Base-by-base conservation (phyloP, 1,139 yeast genomes). In the Kurtzmaniella quercitrusa region DNA sequence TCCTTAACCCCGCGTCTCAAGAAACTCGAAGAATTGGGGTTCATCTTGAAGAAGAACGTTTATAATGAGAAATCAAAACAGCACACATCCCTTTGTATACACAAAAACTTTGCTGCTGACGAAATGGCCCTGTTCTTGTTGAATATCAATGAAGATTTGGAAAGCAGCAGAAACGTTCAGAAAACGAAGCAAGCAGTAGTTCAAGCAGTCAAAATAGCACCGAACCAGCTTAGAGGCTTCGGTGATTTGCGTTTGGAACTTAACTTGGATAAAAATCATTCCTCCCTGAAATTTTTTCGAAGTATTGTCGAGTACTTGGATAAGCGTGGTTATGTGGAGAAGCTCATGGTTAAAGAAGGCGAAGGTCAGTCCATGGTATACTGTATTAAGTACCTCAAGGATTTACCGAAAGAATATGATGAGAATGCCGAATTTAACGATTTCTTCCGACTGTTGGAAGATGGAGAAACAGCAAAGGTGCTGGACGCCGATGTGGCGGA, bases 191-290 rank as follows among this genome's bases (percentile, higher is more conserved):
- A 56, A 36, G 52, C 55, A 40, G 74, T 87, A 1, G 76, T 84
- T 38, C 71, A 68, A 6, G 71, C 80, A 9, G 71, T 84, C 12
- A 80, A 81, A 49, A 60, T 61, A 1, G 91, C 95, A 0, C 85
- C 87, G 32, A 80, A 84, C 53, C 78, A 81, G 2, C 68, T 87
- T 17, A 73, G 95, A 35, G 83, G 85, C 20, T 72, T 81, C 38
- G 63, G 70, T 20, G 95, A 87, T 60, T 65, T 88, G 48, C 78
- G 79, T 50, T 65, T 74, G 36, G 88, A 86, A 54, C 57, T 87
- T 37, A 78, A 78, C 23, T 71, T 82, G 55, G 78, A 75, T 44
- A 65, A 66, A 39, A 66, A 67, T 4, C 59, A 55, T 22, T 66
- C 76, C 5, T 60, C 73, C 2, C 63, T 74, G 12, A 75, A 76